Base-by-base conservation (phyloP, 441 rosid genomes). In the Erodium chrysanthum region DNA sequence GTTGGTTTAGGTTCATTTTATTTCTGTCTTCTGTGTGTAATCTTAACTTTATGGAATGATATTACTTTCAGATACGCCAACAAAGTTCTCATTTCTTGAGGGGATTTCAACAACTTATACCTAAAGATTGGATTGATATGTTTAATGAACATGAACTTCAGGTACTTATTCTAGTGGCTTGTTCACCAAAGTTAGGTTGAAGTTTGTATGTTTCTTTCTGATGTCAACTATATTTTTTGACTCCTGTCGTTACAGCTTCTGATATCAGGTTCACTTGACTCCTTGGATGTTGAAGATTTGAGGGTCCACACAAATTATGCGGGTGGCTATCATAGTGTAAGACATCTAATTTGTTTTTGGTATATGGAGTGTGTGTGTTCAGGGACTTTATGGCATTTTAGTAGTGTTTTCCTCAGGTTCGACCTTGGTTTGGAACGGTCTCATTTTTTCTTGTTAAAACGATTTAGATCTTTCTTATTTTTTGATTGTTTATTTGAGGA, bases 81-180 rank as follows among this genome's bases (percentile, higher is more conserved):
- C 99, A 94, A 79, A 89, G 99, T 82, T 75, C 87, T 78, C 88
- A 94, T 85, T 91, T 94, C 77, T 73, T 89, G 79, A 87, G 89
- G 80, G 99, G 99, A 35, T 89, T 94, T 86, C 90, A 94, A 84
- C 97, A 88, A 83, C 97, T 94, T 76, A 85, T 91, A 72, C 91
- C 85, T 72, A 94, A 81, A 82, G 94, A 86, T 69, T 94, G 97
- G 96, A 89, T 94, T 65, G 96, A 86, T 72, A 91, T 94, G 99
- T 91, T 94, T 70, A 88, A 94, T 66, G 99, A 94, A 78, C 96
- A 94, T 79, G 99, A 94, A 81, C 86, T 91, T 76, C 96, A 91
- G 98, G 98, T 94, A 77, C 48, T 59, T 25, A 23, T 59, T 25
- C 15, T 10, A 56, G 48, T 12, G n/a, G 48, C 42, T 37, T 42